Evolutionary conservation across 352 stramenopile species (phyloP), one percentile per base, ranked within the genome.

Genomic region (Globisporangium paroecandrum): DNA sequence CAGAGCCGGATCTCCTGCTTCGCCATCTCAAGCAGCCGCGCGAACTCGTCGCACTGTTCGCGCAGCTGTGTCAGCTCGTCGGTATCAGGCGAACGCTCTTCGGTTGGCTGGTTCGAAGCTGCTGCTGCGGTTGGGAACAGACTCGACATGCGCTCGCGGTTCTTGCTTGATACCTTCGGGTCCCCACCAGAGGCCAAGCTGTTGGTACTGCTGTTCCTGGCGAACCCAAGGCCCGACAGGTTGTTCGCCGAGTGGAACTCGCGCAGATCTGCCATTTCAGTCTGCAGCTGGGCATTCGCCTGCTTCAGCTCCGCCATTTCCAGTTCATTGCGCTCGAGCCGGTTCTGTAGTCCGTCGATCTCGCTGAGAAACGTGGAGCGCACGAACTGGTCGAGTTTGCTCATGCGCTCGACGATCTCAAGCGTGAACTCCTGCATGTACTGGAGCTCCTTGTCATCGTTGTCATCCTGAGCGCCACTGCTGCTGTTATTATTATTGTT

Each of bases 1-100:
- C 81, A 84, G 43, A 91, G 58, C 0, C 72, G 73, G n/a, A 91
- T 91, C 51, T 91, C 83, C 55, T 90, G 78, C 62, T 91, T 89
- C 0, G 81, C 81, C 79, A 91, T 88, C 41, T 91, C 83, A 5
- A 91, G 62, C 10, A 90, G 22, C 0, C 81, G 72, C 6, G 64
- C 71, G n/a, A 84, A 71, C 32, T 91, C 83, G 12, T 85, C 68
- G 15, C 79, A 85, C 47, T 87, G 79, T 6, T 78, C 61, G 4
- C 77, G 85, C 34, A 88, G 79, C 5, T 78, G 69, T 15, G 78
- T 77, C 5, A 89, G 43, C 24, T 77, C 68, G 3, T 61, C 55
- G 3, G 22, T 36, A 61, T 18, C 55, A 61, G 4, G 29, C 15
- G 55, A 36, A 27, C 9, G 15, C 20, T 47, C 69, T 36, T 27